Base-by-base conservation (phyloP, 768 basidiomycete species). In the Vishniacozyma victoriae region DNA sequence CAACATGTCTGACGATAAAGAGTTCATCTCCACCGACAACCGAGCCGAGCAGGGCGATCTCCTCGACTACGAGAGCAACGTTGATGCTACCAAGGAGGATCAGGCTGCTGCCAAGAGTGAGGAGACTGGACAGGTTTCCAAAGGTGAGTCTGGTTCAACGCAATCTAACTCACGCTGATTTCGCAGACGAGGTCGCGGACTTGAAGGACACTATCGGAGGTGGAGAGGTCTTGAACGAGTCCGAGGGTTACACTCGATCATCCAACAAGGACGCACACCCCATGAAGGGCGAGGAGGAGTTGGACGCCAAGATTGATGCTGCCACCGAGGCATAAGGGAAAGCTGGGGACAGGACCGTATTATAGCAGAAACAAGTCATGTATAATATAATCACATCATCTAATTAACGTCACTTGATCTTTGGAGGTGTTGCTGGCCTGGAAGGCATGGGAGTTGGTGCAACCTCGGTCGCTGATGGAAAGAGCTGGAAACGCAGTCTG, bases 161-260 rank as follows among this genome's bases (percentile, higher is more conserved):
- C 33, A 3, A 0, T 18, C 16, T 33, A 9, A n/a, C n/a, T n/a
- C 29, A 39, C 41, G 43, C 15, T 35, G 20, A 18, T 23, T 9
- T 41, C 25, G 26, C 54, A 71, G 70, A 66, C 25, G 70, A 71
- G 47, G 67, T 65, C 20, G 57, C 59, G 9, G 67, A 57, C 33
- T 49, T 71, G 44, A 69, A 71, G 46, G 70, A 71, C 46, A 23
- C 48, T 22, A 49, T 71, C 27, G 63, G 67, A 26, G 70, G 64
- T 6, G 67, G 67, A 14, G 48, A 69, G 42, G 52, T 54, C 23
- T 54, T 71, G 12, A 63, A 67, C 49, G 58, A 67, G 26, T 59
- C 55, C 20, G 62, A 62, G 41, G 69, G 69, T 25, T 62, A 65
- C 57, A 71, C 70, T 9, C 58, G 70, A 50, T 59, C 63, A 12